Base-by-base conservation (phyloP, 768 basidiomycete species). In the Leccinum uliginosum region DNA sequence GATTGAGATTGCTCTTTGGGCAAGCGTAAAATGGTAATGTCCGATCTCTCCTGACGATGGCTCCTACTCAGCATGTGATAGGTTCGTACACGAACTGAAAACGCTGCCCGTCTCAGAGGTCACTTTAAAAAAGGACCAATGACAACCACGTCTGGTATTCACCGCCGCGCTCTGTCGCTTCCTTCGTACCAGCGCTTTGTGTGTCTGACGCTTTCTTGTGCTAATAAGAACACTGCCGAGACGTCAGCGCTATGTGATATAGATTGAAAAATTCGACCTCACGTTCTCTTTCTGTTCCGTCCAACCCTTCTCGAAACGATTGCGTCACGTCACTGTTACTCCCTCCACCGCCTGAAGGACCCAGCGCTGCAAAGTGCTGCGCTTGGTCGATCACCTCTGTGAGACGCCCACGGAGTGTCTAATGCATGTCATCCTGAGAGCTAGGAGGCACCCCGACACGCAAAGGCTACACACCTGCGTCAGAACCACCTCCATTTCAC, bases 251-350 rank as follows among this genome's bases (percentile, higher is more conserved):
- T 26, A 43, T 48, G 21, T 29, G 24, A 12, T 30, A 29, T 40
- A n/a, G 23, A 54, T 50, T 12, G 15, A 54, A 52, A 21, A 48
- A 21, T 32, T 47, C 34, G 51, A n/a, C 77, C 86, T 78, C 68
- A 96, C 94, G 63, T 77, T 96, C 93, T 60, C 95, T 81, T 69
- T 98, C 94, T 14, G 91, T 91, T n/a, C 82, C 84, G 54, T 98
- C 94, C 58, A 98, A 80, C 1, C 94, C 95, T 70, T 96, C 94
- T 61, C 92, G 78, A 66, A 98, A 98, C 12, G 81, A 75, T 60
- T 89, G 86, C 6, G 90, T 83, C 1, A 75, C 67, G 59, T 87
- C 85, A 14, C 79, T 82, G 7, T 76, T 74, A 4, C 80, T 75
- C 3, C 80, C 79, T 11, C 79, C 78, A 19, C 74, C 74, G 23